Percentiles rank a stretch among this genome's conserved stretches.
Evolutionary conservation across 1,284 basidiomycete genomes (phyloP).

Genomic region (Moesziomyces globuligerus): DNA sequence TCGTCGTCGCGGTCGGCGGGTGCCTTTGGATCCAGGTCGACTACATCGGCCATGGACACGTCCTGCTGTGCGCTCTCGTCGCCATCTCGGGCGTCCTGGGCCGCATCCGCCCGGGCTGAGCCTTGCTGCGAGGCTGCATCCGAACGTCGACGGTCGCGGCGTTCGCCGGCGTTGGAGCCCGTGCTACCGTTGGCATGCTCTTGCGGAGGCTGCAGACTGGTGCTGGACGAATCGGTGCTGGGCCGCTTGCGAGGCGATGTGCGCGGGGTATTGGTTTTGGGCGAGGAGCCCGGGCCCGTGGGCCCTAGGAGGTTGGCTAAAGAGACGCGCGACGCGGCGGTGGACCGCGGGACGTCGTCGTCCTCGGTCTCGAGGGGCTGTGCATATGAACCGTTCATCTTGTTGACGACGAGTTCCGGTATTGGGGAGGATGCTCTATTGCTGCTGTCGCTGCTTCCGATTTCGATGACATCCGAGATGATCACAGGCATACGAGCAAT

Average conservation of each 20-base stretch:
- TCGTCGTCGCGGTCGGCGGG: slow-evolving; percentile 11
- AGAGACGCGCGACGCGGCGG: slow-evolving; percentile 41
- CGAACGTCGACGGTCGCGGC: slow-evolving; percentile 16
- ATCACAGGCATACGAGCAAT: slow-evolving; percentile 17
- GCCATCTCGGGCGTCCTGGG: slow-evolving; percentile 24
- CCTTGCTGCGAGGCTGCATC: slow-evolving; percentile 12
- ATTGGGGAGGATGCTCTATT: slow-evolving; percentile 35
- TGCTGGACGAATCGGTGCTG: slow-evolving; percentile 20
- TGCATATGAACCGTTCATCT: slow-evolving; percentile 24
- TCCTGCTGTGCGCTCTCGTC: slow-evolving; percentile 23
- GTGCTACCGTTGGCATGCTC: slow-evolving; percentile 4
- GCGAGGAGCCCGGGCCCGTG: slow-evolving; percentile 37
- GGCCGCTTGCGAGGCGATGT: slow-evolving; percentile 42
- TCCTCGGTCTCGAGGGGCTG: slow-evolving; percentile 16
- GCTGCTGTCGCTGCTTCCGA: slow-evolving; percentile 19
- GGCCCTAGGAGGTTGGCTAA: slow-evolving; percentile 47
- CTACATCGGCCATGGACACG: slow-evolving; percentile 20
- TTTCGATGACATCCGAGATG: slow-evolving; percentile 28
- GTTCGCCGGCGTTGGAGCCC: slow-evolving; percentile 3
- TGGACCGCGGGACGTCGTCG: slow-evolving; percentile 34
- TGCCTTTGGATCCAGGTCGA: slow-evolving; percentile 7
- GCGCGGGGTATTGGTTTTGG: slow-evolving; percentile 27
- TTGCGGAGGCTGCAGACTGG: slow-evolving; percentile 15
- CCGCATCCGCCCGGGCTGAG: slow-evolving; percentile 5
- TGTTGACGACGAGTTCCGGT: slow-evolving; percentile 10